Evolutionary conservation across 2,329 filamentous ascomycete species (phyloP), one percentile per base, ranked within the genome.

Genomic region (Apiospora aurea): DNA sequence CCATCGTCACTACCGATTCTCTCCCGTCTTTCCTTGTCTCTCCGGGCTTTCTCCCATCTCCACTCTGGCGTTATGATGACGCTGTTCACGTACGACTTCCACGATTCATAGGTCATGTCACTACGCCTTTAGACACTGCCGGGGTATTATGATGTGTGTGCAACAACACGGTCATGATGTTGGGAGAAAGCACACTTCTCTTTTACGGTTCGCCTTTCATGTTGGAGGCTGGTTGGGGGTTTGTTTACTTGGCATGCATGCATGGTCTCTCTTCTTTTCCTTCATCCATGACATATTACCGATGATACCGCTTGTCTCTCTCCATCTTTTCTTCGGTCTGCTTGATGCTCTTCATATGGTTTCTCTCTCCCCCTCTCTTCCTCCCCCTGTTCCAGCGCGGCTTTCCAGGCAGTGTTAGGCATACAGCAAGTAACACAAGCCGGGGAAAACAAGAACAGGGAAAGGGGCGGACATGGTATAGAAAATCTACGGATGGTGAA

Each of bases 271-370:
- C 8, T 34, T 64, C 21, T 38, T 61, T 57, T 57, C 16, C 14
- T 43, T 34, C 57, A 64, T 41, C 57, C 57, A 64, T 41, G 57
- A 64, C 57, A 38, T 64, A 64, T 64, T 41, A 34, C 57, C 34
- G 57, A 64, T 64, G 57, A 64, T 64, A 64, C 57, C 57, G 57
- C 57, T 64, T 64, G 53, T 61, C 51, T 64, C 29, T 61, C 29
- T 61, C 57, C 34, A 64, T 64, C 29, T 64, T n/a, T 64, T 64
- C 57, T 64, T 41, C 57, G 57, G 57, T 64, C 57, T 64, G 29
- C 57, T 34, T 57, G 13, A 16, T 49, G 46, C 21, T 64, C 57
- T 64, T 64, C 57, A 64, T 64, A 34, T 41, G 29, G 41, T 14
- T 38, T 38, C 10, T 49, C 18, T n/a, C 26, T 53, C 49, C 29